Conservation (phyloP, 768 basidiomycete species). For the Boletus speciosus region DNA sequence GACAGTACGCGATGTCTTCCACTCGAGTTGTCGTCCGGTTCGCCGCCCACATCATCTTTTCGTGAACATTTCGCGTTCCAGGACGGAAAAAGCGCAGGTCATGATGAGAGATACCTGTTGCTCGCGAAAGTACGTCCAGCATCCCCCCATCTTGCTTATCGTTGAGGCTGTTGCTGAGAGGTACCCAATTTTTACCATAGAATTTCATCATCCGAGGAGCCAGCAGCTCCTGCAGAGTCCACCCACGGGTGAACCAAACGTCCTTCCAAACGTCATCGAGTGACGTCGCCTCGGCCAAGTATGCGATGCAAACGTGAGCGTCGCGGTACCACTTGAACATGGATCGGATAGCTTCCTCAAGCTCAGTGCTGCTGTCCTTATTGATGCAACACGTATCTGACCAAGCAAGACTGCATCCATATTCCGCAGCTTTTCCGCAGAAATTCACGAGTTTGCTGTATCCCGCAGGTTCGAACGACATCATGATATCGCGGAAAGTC, state of each 20-base stretch:
- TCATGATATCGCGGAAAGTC: slow-evolving; percentile 27
- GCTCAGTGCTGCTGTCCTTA: slow-evolving; percentile 34
- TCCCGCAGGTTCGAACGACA: slow-evolving; percentile 28
- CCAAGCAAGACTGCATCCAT: slow-evolving; percentile 30
- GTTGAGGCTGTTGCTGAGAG: slow-evolving; percentile 24
- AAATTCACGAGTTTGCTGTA: slow-evolving; percentile 26
- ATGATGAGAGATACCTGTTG: slow-evolving; percentile 24
- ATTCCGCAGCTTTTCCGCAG: slow-evolving; percentile 26
- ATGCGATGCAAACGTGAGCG: slow-evolving; percentile 30
- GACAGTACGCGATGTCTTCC: slow-evolving; percentile 32
- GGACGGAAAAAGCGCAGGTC: slow-evolving; percentile 26
- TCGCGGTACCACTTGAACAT: slow-evolving; percentile 34
- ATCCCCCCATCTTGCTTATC: slow-evolving; percentile 26
- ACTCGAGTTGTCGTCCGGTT: slow-evolving; percentile 32
- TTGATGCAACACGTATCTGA: slow-evolving; percentile 36
- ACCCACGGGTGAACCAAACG: slow-evolving; percentile 32
- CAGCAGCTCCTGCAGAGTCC: slow-evolving; percentile 30
- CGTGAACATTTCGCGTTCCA: slow-evolving; percentile 24
- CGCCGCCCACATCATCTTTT: slow-evolving; percentile 34
- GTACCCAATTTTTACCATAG: slow-evolving; percentile 25
- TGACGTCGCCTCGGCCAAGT: slow-evolving; percentile 29
- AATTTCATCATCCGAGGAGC: slow-evolving; percentile 32
- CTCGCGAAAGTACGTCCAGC: slow-evolving; percentile 23
- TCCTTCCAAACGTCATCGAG: slow-evolving; percentile 25
- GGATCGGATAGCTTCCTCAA: slow-evolving; percentile 33